A percentile compares a stretch with the other conserved stretches of the same genome.
Evolutionary conservation across 352 stramenopile species (phyloP).

Genomic region (Globisporangium heterothallicum): DNA sequence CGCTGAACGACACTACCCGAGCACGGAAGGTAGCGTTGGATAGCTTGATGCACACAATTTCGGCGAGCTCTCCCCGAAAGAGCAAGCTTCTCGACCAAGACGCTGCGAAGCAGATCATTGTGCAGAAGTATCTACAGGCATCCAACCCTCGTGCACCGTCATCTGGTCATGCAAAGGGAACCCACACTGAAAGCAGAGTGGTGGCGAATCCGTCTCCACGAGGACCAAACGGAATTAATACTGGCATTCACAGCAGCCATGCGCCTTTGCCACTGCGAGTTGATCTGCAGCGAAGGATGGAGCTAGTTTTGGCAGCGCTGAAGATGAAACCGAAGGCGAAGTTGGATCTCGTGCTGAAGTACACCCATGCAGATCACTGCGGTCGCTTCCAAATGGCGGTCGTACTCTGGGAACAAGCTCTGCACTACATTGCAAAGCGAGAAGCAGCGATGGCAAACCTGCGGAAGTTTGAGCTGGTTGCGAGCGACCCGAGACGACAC

Average conservation of each 20-base stretch:
- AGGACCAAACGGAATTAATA: background rate
- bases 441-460: slow-evolving; percentile 39
- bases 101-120: slow-evolving; percentile 32
- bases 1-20: slow-evolving; percentile 6
- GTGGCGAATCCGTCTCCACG: background rate
- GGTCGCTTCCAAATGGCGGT: slow-evolving; percentile 57
- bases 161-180: background rate
- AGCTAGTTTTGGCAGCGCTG: slow-evolving; percentile 38
- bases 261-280: slow-evolving; percentile 43
- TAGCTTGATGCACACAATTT: slow-evolving; percentile 26
- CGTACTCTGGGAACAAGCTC: slow-evolving; percentile 52
- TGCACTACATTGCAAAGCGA: slow-evolving; percentile 31
- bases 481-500: slow-evolving; percentile 61
- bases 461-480: slow-evolving; percentile 47
- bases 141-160: background rate
- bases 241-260: slow-evolving; percentile 17
- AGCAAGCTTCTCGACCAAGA: slow-evolving; percentile 32
- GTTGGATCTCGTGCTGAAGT: slow-evolving; percentile 70
- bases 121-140: slow-evolving; percentile 42
- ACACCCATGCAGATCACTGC: slow-evolving; percentile 53
- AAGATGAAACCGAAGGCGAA: slow-evolving; percentile 50
- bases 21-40: slow-evolving; percentile 46
- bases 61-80: slow-evolving; percentile 18
- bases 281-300: slow-evolving; percentile 61
- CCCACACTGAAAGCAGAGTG: background rate